Conservation (phyloP, 2,329 filamentous ascomycete species). For the Beauveria sp. region DNA sequence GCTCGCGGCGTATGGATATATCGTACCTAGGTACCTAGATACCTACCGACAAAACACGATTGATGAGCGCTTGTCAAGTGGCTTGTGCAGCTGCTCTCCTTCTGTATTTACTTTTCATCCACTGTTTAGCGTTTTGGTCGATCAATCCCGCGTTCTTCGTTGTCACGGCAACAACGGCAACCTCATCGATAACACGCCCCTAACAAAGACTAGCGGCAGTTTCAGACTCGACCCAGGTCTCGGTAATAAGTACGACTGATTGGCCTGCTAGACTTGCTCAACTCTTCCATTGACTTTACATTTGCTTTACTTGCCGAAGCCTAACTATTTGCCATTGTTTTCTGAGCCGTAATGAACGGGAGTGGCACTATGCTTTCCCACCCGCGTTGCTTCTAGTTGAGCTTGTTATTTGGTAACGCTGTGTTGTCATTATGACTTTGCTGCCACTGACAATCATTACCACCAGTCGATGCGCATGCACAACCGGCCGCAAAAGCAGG, state of each 20-base stretch:
- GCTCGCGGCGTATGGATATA: no score
- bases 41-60: background rate
- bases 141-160: constrained; percentile 4
- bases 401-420: no score
- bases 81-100: background rate
- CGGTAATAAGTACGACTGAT: background rate
- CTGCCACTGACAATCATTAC: background rate
- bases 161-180: constrained; percentile 7
- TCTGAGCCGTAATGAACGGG: no score
- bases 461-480: no score
- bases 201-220: constrained; percentile 5
- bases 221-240: constrained; percentile 6
- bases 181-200: background rate
- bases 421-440: no score
- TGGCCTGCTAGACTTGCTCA: background rate
- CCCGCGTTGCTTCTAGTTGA: no score
- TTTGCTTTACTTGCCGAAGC: no score
- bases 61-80: background rate
- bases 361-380: no score
- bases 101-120: background rate
- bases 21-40: no score
- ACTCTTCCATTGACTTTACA: no score
- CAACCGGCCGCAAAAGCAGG: no score
- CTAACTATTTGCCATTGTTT: no score
- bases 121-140: constrained; percentile 3